These are phyloP conservation scores for Globisporangium apiculatum DNA, from an alignment of 352 stramenopile genomes.

Conservation along the genomic window DNA sequence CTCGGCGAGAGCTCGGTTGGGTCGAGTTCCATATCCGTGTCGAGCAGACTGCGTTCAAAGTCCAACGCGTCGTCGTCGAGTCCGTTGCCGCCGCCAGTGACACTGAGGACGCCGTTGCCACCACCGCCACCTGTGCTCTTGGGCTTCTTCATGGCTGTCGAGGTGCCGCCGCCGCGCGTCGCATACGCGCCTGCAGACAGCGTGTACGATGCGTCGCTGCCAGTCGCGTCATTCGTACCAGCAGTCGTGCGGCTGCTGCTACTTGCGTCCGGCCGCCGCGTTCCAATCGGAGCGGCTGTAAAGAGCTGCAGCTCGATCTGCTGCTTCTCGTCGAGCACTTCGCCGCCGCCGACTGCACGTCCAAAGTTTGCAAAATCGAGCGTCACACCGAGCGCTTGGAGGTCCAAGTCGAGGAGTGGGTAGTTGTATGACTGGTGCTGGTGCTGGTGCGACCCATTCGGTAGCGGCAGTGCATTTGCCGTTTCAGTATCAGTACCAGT, in stretches of 20 bases:
- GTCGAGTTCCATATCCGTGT: constrained; percentile 59
- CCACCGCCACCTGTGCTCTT: not conserved
- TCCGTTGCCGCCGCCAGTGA: no score
- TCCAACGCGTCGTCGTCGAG: constrained; percentile 41
- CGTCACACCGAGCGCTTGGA: constrained; percentile 48
- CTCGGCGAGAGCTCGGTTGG: constrained; percentile 60
- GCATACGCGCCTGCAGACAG: constrained; percentile 4
- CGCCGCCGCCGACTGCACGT: constrained; percentile 34
- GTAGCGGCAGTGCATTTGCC: not conserved
- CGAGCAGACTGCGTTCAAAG: constrained; percentile 60
- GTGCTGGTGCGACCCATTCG: not conserved
- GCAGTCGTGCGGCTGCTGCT: constrained; percentile 1
- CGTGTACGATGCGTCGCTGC: constrained; percentile 3
- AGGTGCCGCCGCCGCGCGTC: constrained; percentile 9
- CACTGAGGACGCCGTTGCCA: not conserved
- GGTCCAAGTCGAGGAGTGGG: constrained; percentile 45
- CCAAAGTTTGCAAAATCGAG: constrained; percentile 49
- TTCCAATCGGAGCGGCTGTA: constrained; percentile 81
- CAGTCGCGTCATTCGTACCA: not conserved
- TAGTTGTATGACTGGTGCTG: constrained; percentile 26
- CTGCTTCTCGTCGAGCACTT: constrained; percentile 79
- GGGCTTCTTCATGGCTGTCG: constrained; percentile 16
- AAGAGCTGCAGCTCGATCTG: constrained; percentile 85
- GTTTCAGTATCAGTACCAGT: constrained; percentile 2
- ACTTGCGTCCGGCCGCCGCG: constrained; percentile 33